Conservation (phyloP, 2,329 filamentous ascomycete genomes). For the Epichloe gansuensis region DNA sequence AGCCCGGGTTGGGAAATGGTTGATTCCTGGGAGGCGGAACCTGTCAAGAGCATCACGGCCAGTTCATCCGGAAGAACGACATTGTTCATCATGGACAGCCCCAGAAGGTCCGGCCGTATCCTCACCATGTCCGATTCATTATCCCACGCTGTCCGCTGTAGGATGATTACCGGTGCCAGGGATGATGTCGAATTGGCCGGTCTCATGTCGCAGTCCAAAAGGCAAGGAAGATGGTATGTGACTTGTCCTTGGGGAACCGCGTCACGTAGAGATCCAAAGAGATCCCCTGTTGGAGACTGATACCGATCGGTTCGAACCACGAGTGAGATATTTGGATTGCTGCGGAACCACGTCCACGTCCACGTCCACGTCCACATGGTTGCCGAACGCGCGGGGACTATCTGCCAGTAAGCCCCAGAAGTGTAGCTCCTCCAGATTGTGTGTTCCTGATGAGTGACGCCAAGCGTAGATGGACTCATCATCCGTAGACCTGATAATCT, state of each 20-base stretch:
- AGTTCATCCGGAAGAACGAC: constrained; percentile 15
- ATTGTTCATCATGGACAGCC: constrained; percentile 15
- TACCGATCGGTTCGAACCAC: not conserved
- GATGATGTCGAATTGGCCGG: constrained; percentile 9
- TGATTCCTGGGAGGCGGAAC: not conserved
- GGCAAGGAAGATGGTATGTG: constrained; percentile 16
- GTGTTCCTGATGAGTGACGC: not conserved
- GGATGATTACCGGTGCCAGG: constrained; percentile 14
- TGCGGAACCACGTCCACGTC: not conserved
- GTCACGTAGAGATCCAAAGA: constrained; percentile 11
- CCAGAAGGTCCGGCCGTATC: constrained; percentile 15
- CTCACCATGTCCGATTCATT: constrained; percentile 17
- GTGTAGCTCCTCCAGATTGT: not conserved
- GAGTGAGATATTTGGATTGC: not conserved
- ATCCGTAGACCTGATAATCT: not conserved
- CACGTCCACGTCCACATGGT: not conserved
- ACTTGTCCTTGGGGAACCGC: constrained; percentile 15
- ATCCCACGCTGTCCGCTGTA: constrained; percentile 17
- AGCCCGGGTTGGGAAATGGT: not conserved
- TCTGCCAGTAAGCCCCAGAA: not conserved
- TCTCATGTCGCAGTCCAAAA: constrained; percentile 18
- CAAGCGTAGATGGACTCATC: not conserved
- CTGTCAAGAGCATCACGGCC: constrained; percentile 8
- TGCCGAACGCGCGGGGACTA: not conserved
- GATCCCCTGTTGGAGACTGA: not conserved